Evolutionary conservation across 805 yeast genomes (phyloP).

Genomic region (Metschnikowia vanudenii): DNA sequence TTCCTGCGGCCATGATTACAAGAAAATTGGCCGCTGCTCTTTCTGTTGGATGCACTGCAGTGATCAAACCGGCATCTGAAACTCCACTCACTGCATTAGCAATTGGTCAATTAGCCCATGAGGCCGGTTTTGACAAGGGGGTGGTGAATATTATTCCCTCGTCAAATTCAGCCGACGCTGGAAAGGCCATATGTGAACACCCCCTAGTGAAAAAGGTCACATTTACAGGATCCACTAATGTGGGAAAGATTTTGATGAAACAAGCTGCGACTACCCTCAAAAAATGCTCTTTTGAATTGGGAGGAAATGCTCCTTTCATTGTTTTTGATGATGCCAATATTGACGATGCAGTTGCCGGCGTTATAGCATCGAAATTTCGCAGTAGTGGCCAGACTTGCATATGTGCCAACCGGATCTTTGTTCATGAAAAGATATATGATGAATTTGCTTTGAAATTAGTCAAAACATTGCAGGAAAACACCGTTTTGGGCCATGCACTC

Average conservation of each 20-base stretch:
- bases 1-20: constrained; percentile 77
- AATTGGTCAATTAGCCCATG: constrained; percentile 53
- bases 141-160: constrained; percentile 60
- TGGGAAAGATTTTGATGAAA: constrained; percentile 22
- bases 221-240: constrained; percentile 23
- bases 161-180: constrained; percentile 44
- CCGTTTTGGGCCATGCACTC: constrained; percentile 63
- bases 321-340: constrained; percentile 22
- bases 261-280: constrained; percentile 20
- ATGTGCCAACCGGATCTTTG: constrained; percentile 22
- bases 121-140: constrained; percentile 74
- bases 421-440: constrained; percentile 20
- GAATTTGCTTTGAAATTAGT: constrained; percentile 17
- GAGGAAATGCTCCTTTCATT: constrained; percentile 24
- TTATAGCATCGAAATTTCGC: constrained; percentile 21
- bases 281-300: constrained; percentile 22
- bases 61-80: constrained; percentile 73
- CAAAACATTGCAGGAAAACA: constrained; percentile 21
- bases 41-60: constrained; percentile 78
- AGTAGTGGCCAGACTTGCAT: constrained; percentile 24
- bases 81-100: constrained; percentile 77
- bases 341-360: constrained; percentile 22
- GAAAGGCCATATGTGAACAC: constrained; percentile 50
- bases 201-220: constrained; percentile 20
- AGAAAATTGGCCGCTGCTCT: constrained; percentile 73